A percentile compares a stretch with the other conserved stretches of the same genome.
These are phyloP conservation scores for Litchi chinensis DNA, from an alignment of 345 rosid species.

Conservation along the genomic window DNA sequence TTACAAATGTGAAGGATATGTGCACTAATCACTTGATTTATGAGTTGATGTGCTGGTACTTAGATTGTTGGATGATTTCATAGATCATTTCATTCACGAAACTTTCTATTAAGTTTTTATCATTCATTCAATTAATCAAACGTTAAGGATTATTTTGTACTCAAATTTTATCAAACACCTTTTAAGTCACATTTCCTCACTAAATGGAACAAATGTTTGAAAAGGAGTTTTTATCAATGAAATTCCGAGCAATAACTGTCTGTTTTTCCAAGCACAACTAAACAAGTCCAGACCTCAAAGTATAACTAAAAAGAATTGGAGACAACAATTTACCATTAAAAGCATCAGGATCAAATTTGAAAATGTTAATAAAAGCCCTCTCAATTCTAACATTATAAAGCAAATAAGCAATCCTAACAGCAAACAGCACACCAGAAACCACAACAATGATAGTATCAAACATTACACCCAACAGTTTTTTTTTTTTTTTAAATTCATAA, in stretches of 20 bases:
- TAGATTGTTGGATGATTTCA: background rate
- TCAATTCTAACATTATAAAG: background rate
- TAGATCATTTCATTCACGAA: background rate
- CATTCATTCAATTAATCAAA: background rate
- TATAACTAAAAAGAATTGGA: background rate
- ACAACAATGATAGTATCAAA: background rate
- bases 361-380: background rate
- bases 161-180: background rate
- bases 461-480: too few species aligned
- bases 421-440: background rate
- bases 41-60: too few species aligned
- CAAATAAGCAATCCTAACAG: background rate
- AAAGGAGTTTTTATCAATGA: background rate
- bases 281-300: background rate
- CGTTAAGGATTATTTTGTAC: background rate
- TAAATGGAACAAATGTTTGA: too few species aligned
- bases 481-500: too few species aligned
- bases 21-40: too few species aligned
- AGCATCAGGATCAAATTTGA: background rate
- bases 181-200: background rate
- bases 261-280: background rate
- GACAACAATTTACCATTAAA: background rate
- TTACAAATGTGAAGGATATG: too few species aligned
- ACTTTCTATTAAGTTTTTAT: background rate
- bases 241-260: background rate